Base-by-base conservation (phyloP, 371 early-diverging fungal species). In the Circinella umbellata region DNA sequence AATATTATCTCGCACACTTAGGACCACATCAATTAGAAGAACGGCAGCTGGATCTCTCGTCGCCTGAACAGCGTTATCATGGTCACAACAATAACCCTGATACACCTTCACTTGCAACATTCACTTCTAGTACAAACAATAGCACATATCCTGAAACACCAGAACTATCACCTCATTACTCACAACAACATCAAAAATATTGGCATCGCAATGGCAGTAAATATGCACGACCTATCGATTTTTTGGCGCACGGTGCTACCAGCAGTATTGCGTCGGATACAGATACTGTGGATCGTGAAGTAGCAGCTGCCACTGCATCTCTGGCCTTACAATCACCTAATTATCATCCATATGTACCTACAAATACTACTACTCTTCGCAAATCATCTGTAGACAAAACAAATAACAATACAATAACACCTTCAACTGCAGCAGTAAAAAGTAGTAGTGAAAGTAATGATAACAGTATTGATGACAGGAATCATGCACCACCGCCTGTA, bases 271-370 rank as follows among this genome's bases (percentile, higher is more conserved):
- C 73, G 11, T 83, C 83, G 3, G 80, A 83, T 37, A 68, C 76
- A 15, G 83, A 83, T 62, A 79, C 81, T 0, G 38, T 78, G 18
- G 84, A 83, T 46, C 75, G 77, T 2, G 84, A 83, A 70, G 84
- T 81, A 51, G 84, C 84, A 10, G 78, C 76, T 8, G 67, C 74
- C 18, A 80, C 79, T 11, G 64, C 79, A 11, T 69, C 69, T 3
- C 35, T 80, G 14, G 59, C 53, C 13, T 17, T 76, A 9, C 36
- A 61, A 7, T 72, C 76, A 61, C 80, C 80, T 1, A 63, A 20
- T 13, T 70, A 76, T 49, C 72, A 71, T 27, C 76, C 78, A 11
- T 78, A 78, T 38, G 7, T 67, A 47, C 39, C 68, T 51, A 51
- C 15, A 8, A 51, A 51, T n/a, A n/a, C n/a, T n/a, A 34, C 27